These are phyloP conservation scores for Diversispora epigaea DNA, from an alignment of 192 early-diverging fungal species.

Conservation along the genomic window DNA sequence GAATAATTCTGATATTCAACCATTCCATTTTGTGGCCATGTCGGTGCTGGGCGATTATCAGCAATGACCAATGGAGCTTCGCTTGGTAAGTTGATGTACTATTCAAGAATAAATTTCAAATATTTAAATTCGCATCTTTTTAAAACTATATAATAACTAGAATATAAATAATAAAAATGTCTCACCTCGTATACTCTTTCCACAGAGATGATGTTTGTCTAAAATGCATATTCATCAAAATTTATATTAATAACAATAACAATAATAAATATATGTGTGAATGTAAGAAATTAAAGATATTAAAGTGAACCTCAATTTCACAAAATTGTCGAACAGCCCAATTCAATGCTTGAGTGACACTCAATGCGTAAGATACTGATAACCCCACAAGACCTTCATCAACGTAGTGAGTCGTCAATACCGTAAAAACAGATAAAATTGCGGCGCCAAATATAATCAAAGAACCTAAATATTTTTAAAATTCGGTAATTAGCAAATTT, in stretches of 20 bases:
- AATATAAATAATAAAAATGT: background rate
- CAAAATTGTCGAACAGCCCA: conserved; percentile 87
- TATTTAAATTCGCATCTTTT: background rate
- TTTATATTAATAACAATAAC: background rate
- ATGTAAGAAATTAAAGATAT: too few relatives aligned
- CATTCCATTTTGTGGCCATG: conserved; percentile 75
- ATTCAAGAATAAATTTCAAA: conserved; percentile 51
- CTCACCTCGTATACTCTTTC: conserved; percentile 69
- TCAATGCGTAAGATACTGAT: conserved; percentile 65
- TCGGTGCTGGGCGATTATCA: conserved; percentile 50
- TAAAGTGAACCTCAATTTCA: conserved; percentile 72
- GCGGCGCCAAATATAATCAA: conserved; percentile 78
- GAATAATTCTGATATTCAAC: conserved; percentile 78
- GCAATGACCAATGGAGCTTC: conserved; percentile 78
- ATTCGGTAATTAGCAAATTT: background rate
- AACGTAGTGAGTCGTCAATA: conserved; percentile 51
- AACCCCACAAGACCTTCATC: conserved; percentile 73
- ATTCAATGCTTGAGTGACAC: conserved; percentile 79
- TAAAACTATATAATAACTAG: too few relatives aligned
- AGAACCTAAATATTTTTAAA: conserved; percentile 33
- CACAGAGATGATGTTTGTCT: conserved; percentile 63
- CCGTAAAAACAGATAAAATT: conserved; percentile 65
- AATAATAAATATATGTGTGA: conserved; percentile 32
- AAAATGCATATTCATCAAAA: conserved; percentile 12
- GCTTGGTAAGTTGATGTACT: conserved; percentile 75